phyloP scores from a whole-genome alignment of 2,329 filamentous ascomycete genomes.

The Aureobasidium pullulans region DNA sequence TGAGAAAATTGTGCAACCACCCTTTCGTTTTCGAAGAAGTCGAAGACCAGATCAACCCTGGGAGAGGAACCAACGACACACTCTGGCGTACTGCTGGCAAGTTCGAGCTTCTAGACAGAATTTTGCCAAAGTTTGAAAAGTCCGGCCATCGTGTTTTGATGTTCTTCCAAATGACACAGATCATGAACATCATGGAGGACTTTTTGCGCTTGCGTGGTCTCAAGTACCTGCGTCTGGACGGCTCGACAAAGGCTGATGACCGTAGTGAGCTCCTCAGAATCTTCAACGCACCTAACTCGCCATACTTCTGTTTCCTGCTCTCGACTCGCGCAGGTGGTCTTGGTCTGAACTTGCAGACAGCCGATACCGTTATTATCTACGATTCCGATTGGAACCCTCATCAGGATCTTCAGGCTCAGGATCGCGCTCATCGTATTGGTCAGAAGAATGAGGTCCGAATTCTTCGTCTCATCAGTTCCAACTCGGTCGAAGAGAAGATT shows the following conservation, averaged over 20 bases:
- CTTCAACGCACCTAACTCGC: conserved; percentile 85
- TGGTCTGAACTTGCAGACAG: conserved; percentile 92
- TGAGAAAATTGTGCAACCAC: conserved; percentile 97
- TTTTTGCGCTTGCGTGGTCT: conserved; percentile 79
- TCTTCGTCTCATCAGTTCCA: conserved; percentile 87
- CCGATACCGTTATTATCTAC: conserved; percentile 98
- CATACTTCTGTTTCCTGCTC: conserved; percentile 97
- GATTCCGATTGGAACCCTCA: conserved; percentile 99
- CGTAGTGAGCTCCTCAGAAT: conserved; percentile 80
- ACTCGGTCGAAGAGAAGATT: conserved; percentile 98
- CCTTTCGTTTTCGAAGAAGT: conserved; percentile 98
- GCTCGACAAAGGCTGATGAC: conserved; percentile 95
- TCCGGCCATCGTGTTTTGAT: conserved; percentile 94
- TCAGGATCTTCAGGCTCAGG: conserved; percentile 96
- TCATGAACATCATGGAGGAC: conserved; percentile 99
- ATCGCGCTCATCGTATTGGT: conserved; percentile 99
- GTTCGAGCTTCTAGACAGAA: conserved; percentile 87
- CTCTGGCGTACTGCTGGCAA: conserved; percentile 95
- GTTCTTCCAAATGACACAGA: conserved; percentile 99
- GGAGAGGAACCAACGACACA: conserved; percentile 79
- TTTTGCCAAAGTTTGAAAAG: conserved; percentile 86
- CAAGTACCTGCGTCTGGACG: conserved; percentile 85
- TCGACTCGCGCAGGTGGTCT: conserved; percentile 97
- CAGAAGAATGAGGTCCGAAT: conserved; percentile 99
- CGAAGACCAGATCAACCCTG: conserved; percentile 95